Evolutionary conservation across 148 eudicot species (phyloP).

Genomic region (Vaccinium corymbosum): DNA sequence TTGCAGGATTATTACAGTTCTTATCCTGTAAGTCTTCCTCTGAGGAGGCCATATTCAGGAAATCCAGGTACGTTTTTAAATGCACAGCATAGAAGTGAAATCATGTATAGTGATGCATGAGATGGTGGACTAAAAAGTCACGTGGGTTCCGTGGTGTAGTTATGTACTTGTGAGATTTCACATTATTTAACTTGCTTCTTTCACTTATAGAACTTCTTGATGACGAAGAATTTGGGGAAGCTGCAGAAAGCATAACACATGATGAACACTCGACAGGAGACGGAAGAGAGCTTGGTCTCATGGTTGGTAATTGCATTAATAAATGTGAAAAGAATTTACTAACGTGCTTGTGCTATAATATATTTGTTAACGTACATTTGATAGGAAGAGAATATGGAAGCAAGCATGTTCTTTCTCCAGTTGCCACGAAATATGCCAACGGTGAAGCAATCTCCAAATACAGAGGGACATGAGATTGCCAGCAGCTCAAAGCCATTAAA

Average conservation of each 20-base stretch:
- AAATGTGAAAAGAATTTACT: not conserved
- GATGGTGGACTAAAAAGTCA: no score
- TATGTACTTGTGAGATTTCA: no score
- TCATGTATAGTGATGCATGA: no score
- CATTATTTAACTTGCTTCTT: not conserved
- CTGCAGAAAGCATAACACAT: constrained; percentile 25
- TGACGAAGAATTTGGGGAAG: constrained; percentile 47
- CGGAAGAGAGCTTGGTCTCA: constrained; percentile 57
- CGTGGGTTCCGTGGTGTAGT: no score
- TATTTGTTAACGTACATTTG: not conserved
- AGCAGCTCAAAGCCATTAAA: constrained; percentile 26
- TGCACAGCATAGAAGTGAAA: constrained; percentile 1
- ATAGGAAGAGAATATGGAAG: constrained; percentile 54
- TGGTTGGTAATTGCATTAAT: constrained; percentile 41
- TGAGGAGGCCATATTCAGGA: constrained; percentile 86
- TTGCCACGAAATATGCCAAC: constrained; percentile 60
- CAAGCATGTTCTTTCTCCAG: constrained; percentile 52
- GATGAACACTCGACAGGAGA: constrained; percentile 36
- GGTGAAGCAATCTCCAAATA: constrained; percentile 29
- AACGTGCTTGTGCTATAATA: not conserved
- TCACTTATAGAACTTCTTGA: constrained; percentile 49
- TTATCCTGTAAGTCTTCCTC: constrained; percentile 66
- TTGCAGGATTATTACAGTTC: constrained; percentile 65
- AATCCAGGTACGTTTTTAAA: constrained; percentile 56
- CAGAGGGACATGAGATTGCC: constrained; percentile 22